These are phyloP conservation scores for Graphilbum ipis-grandicollis DNA, from an alignment of 2,329 filamentous ascomycete species.

Conservation along the genomic window DNA sequence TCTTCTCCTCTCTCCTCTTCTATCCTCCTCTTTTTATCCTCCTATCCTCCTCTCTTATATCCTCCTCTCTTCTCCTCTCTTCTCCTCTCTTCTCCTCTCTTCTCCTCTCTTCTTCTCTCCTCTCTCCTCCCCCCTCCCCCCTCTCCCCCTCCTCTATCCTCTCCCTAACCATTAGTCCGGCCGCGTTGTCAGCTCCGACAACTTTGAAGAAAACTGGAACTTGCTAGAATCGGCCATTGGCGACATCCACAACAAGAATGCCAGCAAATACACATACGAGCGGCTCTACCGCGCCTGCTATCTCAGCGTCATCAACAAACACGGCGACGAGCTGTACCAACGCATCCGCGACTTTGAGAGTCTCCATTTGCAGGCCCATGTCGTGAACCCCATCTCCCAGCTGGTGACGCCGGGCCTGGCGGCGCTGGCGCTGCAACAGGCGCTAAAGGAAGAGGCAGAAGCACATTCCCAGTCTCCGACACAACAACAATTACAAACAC, in stretches of 20 bases:
- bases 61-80: no score
- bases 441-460: no score
- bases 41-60: no score
- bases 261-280: conserved; percentile 81
- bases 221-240: conserved; percentile 58
- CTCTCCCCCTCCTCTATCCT: no score
- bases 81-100: no score
- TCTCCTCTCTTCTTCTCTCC: no score
- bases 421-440: conserved; percentile 38
- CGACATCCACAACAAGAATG: conserved; percentile 86
- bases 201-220: conserved; percentile 77
- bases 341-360: conserved; percentile 67
- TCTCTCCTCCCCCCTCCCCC: no score
- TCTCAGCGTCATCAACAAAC: conserved; percentile 80
- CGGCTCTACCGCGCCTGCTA: conserved; percentile 89
- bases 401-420: conserved; percentile 55
- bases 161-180: not conserved
- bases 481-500: no score
- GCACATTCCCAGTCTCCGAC: no score
- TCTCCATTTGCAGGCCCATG: conserved; percentile 58
- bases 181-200: conserved; percentile 33
- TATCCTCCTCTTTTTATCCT: no score
- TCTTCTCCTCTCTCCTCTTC: no score
- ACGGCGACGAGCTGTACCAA: conserved; percentile 66
- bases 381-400: conserved; percentile 51